Percentiles rank a stretch among this genome's conserved stretches.
phyloP scores from a whole-genome alignment of 495 filamentous ascomycete species.

The Aspergillus mulundensis region DNA sequence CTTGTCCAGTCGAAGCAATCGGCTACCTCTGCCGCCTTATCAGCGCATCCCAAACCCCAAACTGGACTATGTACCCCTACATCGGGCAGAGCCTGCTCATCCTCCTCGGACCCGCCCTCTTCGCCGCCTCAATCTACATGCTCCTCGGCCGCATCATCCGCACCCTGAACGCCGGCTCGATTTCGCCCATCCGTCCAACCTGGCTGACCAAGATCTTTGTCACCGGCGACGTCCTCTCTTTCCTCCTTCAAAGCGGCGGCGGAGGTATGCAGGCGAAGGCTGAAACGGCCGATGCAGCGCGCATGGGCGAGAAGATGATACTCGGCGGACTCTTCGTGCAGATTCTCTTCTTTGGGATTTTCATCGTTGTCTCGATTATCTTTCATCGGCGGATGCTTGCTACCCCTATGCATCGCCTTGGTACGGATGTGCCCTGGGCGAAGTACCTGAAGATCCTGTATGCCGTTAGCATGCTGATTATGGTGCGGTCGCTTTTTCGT shows the following conservation, averaged over 20 bases:
- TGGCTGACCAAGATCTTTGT: constrained; percentile 31
- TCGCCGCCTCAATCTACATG: constrained; percentile 55
- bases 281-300: neutral
- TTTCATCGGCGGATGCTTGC: neutral
- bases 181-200: constrained; percentile 13
- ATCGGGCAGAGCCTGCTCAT: constrained; percentile 32
- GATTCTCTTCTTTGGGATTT: neutral
- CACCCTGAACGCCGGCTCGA: constrained; percentile 35
- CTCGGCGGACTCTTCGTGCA: neutral
- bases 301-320: neutral
- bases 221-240: constrained; percentile 25
- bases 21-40: constrained; percentile 50
- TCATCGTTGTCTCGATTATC: neutral
- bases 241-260: constrained; percentile 21
- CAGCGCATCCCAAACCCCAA: constrained; percentile 19
- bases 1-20: constrained; percentile 49
- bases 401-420: neutral
- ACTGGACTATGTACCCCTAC: constrained; percentile 22
- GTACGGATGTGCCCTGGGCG: constrained; percentile 37
- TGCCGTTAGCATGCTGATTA: constrained; percentile 45
- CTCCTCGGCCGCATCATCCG: constrained; percentile 47
- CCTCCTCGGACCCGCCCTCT: constrained; percentile 31
- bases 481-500: constrained; percentile 58
- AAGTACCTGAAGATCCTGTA: constrained; percentile 52
- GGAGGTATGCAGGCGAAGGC: neutral